phyloP scores from a whole-genome alignment of 2,329 filamentous ascomycete genomes.

The Aureobasidium uvarum region DNA sequence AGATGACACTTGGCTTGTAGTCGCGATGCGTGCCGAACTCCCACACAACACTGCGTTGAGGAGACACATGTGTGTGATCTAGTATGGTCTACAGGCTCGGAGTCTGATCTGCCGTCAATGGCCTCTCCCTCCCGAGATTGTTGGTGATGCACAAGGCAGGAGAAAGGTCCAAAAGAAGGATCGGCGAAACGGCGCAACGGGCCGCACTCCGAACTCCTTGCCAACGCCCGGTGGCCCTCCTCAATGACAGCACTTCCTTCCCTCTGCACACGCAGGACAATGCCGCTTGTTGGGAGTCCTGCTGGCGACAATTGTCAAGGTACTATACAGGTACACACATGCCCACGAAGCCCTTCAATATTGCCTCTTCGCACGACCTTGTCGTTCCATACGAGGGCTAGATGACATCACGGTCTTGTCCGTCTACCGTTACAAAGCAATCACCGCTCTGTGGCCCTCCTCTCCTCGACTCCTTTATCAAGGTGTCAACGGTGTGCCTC shows the following conservation, averaged over 20 bases:
- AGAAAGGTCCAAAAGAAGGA: constrained; percentile 3
- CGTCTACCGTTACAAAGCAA: constrained; percentile 9
- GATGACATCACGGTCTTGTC: background rate
- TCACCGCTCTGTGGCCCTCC: background rate
- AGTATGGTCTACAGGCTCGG: background rate
- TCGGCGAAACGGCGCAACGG: constrained; percentile 7
- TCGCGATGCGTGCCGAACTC: too few species aligned
- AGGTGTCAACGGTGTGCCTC: constrained; percentile 8
- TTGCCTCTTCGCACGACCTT: too few species aligned
- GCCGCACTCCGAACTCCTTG: background rate
- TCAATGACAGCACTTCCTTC: background rate
- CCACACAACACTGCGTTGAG: background rate
- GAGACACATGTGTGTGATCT: background rate
- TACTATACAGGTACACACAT: background rate
- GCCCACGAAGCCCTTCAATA: too few species aligned
- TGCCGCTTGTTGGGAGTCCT: background rate
- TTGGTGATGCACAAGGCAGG: constrained; percentile 2
- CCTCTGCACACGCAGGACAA: background rate
- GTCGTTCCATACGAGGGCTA: background rate
- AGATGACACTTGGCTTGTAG: background rate
- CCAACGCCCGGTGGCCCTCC: background rate
- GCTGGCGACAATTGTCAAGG: too few species aligned
- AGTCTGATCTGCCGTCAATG: background rate
- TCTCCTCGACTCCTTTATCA: constrained; percentile 13
- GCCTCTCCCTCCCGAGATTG: background rate